Evolutionary conservation across 164 flowering plant species (phyloP).

Genomic region (Saururus chinensis): DNA sequence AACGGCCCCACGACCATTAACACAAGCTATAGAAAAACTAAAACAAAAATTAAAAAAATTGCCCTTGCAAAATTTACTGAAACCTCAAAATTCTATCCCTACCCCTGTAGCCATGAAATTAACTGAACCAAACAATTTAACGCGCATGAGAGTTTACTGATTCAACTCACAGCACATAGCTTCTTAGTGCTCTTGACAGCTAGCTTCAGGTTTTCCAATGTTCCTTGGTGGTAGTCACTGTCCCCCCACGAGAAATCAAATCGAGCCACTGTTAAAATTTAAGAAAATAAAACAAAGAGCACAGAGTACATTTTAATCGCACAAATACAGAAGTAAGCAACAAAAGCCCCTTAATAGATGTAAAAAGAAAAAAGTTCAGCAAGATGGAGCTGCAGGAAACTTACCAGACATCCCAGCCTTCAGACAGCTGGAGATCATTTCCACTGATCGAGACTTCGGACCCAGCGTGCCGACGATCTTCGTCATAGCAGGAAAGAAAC

Average conservation of each 20-base stretch:
- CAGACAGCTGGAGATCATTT: conserved; percentile 67
- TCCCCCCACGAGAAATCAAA: conserved; percentile 94
- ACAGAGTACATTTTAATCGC: not conserved
- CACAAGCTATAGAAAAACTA: too few relatives aligned
- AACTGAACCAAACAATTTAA: too few relatives aligned
- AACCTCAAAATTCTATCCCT: too few relatives aligned
- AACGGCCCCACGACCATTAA: too few relatives aligned
- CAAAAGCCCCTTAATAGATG: not conserved
- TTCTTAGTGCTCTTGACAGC: conserved; percentile 81
- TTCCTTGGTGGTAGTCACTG: conserved; percentile 71
- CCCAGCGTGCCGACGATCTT: conserved; percentile 91
- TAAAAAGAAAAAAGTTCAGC: not conserved
- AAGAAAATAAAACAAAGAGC: not conserved
- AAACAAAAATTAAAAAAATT: too few relatives aligned
- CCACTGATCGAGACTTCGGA: conserved; percentile 67
- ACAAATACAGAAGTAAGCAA: not conserved
- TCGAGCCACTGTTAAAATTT: conserved; percentile 52
- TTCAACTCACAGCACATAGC: conserved; percentile 71
- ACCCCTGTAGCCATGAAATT: too few relatives aligned
- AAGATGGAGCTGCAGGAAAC: not conserved
- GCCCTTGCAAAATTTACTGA: too few relatives aligned
- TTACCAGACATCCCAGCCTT: conserved; percentile 97
- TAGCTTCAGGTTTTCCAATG: conserved; percentile 71
- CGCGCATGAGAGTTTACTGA: too few relatives aligned
- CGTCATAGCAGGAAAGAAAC: conserved; percentile 76